phyloP scores from a whole-genome alignment of 805 yeast genomes.

The Kodamaea kaohsiungensis region DNA sequence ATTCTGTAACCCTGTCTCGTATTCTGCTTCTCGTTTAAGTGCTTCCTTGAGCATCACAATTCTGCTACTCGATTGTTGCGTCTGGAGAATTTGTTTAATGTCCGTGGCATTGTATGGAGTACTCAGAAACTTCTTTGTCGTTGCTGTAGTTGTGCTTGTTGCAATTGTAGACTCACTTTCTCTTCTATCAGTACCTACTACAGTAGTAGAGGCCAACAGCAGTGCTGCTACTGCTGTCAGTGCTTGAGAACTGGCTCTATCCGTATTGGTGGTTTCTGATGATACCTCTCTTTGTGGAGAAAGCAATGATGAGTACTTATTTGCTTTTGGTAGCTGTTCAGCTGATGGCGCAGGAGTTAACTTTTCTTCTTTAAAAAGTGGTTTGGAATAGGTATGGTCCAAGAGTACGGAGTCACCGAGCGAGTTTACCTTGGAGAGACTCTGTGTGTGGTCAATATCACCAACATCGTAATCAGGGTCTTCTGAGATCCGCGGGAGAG shows the following conservation, averaged over 20 bases:
- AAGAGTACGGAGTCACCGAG: conserved; percentile 26
- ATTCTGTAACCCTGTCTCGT: conserved; percentile 57
- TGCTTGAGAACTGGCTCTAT: conserved; percentile 4
- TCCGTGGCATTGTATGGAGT: conserved; percentile 35
- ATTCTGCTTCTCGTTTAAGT: conserved; percentile 40
- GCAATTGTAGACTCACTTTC: background rate
- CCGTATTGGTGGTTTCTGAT: background rate
- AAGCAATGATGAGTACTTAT: conserved; percentile 19
- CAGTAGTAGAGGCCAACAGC: background rate
- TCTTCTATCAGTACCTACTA: background rate
- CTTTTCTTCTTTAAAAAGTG: conserved; percentile 28
- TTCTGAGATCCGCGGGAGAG: conserved; percentile 39
- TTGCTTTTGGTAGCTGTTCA: conserved; percentile 8
- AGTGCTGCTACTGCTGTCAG: background rate
- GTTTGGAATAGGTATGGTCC: conserved; percentile 19
- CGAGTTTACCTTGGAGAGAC: conserved; percentile 1
- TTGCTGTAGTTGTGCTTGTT: background rate
- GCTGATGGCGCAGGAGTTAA: conserved; percentile 22
- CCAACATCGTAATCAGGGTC: conserved; percentile 26
- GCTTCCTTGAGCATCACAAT: conserved; percentile 44
- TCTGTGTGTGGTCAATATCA: conserved; percentile 8
- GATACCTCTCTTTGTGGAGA: background rate
- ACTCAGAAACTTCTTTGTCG: conserved; percentile 5
- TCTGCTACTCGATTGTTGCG: conserved; percentile 44
- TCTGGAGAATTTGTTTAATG: conserved; percentile 42